phyloP scores from a whole-genome alignment of 352 stramenopile species.

The Blastocystis sp. region DNA sequence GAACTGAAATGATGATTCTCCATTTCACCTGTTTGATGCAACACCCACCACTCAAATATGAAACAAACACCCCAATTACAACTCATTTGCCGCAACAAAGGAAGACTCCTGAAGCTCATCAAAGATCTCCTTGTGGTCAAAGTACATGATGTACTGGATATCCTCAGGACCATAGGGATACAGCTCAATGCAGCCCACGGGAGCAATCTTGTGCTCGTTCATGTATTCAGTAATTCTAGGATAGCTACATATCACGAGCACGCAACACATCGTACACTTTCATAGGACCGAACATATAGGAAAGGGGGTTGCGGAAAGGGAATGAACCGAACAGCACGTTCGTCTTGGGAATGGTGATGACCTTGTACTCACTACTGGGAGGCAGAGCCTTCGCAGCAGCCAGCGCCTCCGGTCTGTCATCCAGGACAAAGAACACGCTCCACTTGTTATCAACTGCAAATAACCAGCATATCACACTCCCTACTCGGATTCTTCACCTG shows the following conservation, averaged over 20 bases:
- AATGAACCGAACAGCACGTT: slow-evolving; percentile 7
- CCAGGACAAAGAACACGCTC: slow-evolving; percentile 44
- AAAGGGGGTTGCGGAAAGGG: slow-evolving; percentile 12
- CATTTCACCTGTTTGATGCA: too few species aligned
- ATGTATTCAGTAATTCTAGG: slow-evolving; percentile 27
- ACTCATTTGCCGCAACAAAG: slow-evolving; percentile 45
- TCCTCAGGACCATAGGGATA: slow-evolving; percentile 6
- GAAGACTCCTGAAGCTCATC: slow-evolving; percentile 1
- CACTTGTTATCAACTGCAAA: slow-evolving; percentile 39
- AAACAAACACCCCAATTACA: slow-evolving; percentile 47
- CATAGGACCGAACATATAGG: slow-evolving; percentile 31
- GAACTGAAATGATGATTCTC: too few species aligned
- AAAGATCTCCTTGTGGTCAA: slow-evolving; percentile 45
- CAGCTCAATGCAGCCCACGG: slow-evolving; percentile 38
- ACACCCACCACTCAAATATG: neutral
- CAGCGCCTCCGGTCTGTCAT: slow-evolving; percentile 35
- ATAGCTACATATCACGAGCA: neutral
- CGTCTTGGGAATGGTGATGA: slow-evolving; percentile 49
- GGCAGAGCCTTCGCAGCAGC: slow-evolving; percentile 10
- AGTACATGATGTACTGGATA: slow-evolving; percentile 57
- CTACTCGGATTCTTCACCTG: slow-evolving; percentile 28
- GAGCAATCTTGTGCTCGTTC: neutral
- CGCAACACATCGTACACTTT: slow-evolving; percentile 8
- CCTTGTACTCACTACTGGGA: neutral
- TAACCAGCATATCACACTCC: neutral